phyloP scores from a whole-genome alignment of 371 early-diverging fungal genomes.

The Saksenaea vasiformis region DNA sequence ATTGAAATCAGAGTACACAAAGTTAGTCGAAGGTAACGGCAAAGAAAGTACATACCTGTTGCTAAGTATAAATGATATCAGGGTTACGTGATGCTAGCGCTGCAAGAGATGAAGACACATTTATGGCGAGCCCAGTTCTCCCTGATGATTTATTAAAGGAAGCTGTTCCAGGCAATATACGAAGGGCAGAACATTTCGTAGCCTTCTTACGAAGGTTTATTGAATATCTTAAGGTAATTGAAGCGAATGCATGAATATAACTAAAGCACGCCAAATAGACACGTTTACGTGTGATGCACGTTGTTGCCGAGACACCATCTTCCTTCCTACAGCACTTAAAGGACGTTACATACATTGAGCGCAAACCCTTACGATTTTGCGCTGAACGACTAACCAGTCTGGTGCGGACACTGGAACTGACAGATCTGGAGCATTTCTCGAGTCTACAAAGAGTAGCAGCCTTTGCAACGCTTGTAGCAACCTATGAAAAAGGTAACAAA shows the following conservation, averaged over 20 bases:
- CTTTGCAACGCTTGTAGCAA: slow-evolving; percentile 95
- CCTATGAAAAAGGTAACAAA: slow-evolving; percentile 87
- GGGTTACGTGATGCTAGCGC: slow-evolving; percentile 77
- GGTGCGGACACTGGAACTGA: slow-evolving; percentile 88
- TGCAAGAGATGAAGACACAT: slow-evolving; percentile 73
- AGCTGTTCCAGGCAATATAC: slow-evolving; percentile 98
- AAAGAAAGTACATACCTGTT: not conserved
- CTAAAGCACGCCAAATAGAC: slow-evolving; percentile 78
- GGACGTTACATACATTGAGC: slow-evolving; percentile 93
- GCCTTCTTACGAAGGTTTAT: slow-evolving; percentile 95
- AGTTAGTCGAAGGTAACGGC: slow-evolving; percentile 77
- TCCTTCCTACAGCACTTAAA: slow-evolving; percentile 93
- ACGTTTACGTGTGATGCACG: slow-evolving; percentile 95
- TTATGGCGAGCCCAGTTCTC: slow-evolving; percentile 82
- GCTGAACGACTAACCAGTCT: slow-evolving; percentile 92
- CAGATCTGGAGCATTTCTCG: slow-evolving; percentile 86
- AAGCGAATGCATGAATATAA: not conserved
- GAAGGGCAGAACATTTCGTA: slow-evolving; percentile 98
- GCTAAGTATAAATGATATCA: slow-evolving; percentile 5
- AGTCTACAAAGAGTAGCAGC: slow-evolving; percentile 88
- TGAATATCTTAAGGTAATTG: slow-evolving; percentile 93
- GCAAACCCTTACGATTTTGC: slow-evolving; percentile 93
- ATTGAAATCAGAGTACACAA: slow-evolving; percentile 85
- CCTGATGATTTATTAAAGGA: slow-evolving; percentile 94
- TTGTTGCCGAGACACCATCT: slow-evolving; percentile 94